Evolutionary conservation across 768 basidiomycete species (phyloP).

Genomic region (Kwoniella dendrophila): DNA sequence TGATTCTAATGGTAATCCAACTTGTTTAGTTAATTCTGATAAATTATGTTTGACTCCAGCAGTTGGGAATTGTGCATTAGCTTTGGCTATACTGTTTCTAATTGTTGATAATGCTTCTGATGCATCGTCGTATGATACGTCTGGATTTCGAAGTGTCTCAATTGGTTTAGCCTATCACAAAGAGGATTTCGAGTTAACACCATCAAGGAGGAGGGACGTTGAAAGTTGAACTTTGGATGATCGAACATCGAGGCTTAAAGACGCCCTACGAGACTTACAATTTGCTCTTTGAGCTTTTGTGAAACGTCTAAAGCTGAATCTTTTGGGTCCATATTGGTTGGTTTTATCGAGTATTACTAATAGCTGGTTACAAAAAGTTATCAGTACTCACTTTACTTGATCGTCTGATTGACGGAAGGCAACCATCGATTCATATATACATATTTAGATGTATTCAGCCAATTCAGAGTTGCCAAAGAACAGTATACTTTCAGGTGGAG

Average conservation of each 20-base stretch:
- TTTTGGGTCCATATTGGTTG: neutral
- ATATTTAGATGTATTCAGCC: neutral
- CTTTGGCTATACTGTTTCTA: slow-evolving; percentile 10
- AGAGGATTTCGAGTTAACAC: neutral
- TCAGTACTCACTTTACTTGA: too few species aligned
- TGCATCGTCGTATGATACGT: slow-evolving; percentile 11
- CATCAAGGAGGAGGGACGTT: too few species aligned
- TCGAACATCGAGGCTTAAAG: neutral
- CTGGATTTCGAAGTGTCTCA: slow-evolving; percentile 8
- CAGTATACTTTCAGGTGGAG: slow-evolving; percentile 1
- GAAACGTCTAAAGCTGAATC: slow-evolving; percentile 6
- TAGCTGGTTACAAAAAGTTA: too few species aligned
- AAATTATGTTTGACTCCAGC: slow-evolving; percentile 17
- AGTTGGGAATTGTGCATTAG: slow-evolving; percentile 4
- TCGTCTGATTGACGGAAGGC: too few species aligned
- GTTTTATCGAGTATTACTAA: too few species aligned
- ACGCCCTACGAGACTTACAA: slow-evolving; percentile 2
- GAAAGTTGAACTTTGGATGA: neutral
- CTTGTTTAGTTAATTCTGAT: slow-evolving; percentile 7
- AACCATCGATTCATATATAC: neutral
- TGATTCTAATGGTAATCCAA: slow-evolving; percentile 14
- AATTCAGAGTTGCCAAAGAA: neutral
- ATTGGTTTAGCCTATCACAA: slow-evolving; percentile 10
- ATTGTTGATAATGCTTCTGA: neutral
- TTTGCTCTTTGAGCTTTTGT: slow-evolving; percentile 10